Evolutionary conservation across 129 eudicot species (phyloP).

Genomic region (Saussurea involucrata): DNA sequence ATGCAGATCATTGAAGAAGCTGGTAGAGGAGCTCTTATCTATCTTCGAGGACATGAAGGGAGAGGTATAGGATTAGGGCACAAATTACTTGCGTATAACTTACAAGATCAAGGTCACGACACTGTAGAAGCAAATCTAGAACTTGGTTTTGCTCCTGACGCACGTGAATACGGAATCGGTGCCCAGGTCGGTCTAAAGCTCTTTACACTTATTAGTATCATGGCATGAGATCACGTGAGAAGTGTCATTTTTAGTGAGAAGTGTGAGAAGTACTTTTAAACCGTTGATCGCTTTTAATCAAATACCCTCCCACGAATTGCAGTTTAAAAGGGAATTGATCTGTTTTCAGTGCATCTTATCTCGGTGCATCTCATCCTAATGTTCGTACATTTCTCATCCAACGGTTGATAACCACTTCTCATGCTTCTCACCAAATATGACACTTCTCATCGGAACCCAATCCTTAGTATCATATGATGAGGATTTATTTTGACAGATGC

Average conservation of each 20-base stretch:
- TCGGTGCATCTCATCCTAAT: too few species aligned
- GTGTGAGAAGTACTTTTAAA: too few species aligned
- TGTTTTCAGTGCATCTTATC: too few species aligned
- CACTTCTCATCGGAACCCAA: too few species aligned
- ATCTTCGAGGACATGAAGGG: conserved; percentile 96
- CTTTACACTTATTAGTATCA: neutral
- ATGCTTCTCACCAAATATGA: too few species aligned
- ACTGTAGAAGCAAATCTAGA: conserved; percentile 93
- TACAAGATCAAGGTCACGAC: conserved; percentile 94
- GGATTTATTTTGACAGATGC: conserved; percentile 42
- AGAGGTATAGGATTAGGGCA: conserved; percentile 94
- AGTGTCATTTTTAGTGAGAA: too few species aligned
- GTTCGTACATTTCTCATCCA: too few species aligned
- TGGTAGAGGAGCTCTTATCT: conserved; percentile 78
- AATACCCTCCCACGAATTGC: too few species aligned
- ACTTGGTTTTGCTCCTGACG: conserved; percentile 90
- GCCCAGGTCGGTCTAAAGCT: conserved; percentile 65
- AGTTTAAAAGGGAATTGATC: too few species aligned
- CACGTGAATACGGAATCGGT: conserved; percentile 93
- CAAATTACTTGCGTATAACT: conserved; percentile 80
- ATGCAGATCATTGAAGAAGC: conserved; percentile 74
- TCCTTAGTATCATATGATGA: neutral
- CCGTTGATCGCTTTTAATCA: too few species aligned
- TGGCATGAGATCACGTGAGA: neutral
- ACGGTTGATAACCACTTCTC: too few species aligned